Evolutionary conservation across 257 asterid genomes (phyloP), one percentile per base, ranked within the genome.

Genomic region (Solanum pinnatisectum): DNA sequence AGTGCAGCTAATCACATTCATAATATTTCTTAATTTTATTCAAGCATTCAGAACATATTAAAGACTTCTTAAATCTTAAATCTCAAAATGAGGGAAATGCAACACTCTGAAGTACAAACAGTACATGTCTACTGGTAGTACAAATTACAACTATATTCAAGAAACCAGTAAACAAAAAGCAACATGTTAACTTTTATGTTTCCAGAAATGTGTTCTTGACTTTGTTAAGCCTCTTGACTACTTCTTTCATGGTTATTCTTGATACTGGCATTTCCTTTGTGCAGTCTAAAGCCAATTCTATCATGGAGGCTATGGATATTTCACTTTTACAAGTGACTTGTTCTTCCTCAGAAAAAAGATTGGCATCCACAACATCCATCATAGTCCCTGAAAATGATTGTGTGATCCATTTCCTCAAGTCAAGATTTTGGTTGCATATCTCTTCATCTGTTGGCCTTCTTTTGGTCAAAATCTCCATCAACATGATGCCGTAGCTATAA

Each of bases 381-480:
- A 65, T 25, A n/a, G 35, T 25, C 35, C 33, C 4, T 11, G 72
- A 12, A 65, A 90, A 39, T 27, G 90, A 68, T 56, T 25, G 79
- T 4, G 33, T 87, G 22, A 88, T 90, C 90, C 91, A 91, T 12
- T 82, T 46, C 76, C 88, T 89, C 39, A 89, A 65, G 89, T 49
- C 88, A 71, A 85, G 70, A 36, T 65, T 65, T 65, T 65, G 9
- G 13, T 65, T 65, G 4, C 2, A 9, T 11, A 65, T 65, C 35
- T 2, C 35, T n/a, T n/a, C 72, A 65, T 65, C 35, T 4, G 72
- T 65, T 25, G 72, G 72, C 33, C 33, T 25, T 78, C 71, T 91
- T 36, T 87, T 52, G 3, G 91, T 86, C 27, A 84, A 91, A 82
- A 91, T 84, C 83, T 91, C 93, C 16, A 89, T 84, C 84, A 86